These are phyloP conservation scores for Dendryphion nanum DNA, from an alignment of 2,329 filamentous ascomycete species.

Conservation along the genomic window DNA sequence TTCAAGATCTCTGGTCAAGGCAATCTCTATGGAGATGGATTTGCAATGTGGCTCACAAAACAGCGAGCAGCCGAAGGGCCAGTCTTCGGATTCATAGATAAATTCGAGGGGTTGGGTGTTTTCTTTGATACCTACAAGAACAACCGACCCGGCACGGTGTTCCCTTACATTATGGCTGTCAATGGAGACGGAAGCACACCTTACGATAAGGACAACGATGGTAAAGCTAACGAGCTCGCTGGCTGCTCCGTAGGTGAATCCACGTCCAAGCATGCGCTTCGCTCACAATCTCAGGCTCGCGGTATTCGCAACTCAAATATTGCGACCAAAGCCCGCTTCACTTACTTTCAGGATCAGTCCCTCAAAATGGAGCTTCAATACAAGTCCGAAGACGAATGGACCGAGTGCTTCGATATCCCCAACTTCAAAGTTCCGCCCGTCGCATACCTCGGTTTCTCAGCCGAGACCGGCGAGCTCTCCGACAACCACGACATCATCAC, in stretches of 20 bases:
- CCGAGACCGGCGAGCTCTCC: slow-evolving; percentile 92
- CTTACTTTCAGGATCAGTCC: slow-evolving; percentile 95
- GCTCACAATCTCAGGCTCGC: slow-evolving; percentile 57
- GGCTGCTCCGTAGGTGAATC: slow-evolving; percentile 73
- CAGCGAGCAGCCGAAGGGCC: slow-evolving; percentile 76
- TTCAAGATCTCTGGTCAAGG: slow-evolving; percentile 90
- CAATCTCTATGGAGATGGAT: slow-evolving; percentile 90
- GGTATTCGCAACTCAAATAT: slow-evolving; percentile 75
- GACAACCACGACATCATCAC: slow-evolving; percentile 98
- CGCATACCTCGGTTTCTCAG: slow-evolving; percentile 65
- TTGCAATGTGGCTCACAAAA: slow-evolving; percentile 98
- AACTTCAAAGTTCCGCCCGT: slow-evolving; percentile 72
- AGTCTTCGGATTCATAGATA: slow-evolving; percentile 85
- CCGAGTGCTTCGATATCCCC: slow-evolving; percentile 75
- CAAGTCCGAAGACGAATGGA: slow-evolving; percentile 86
- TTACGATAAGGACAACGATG: slow-evolving; percentile 93
- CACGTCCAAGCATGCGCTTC: not conserved
- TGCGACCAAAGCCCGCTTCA: slow-evolving; percentile 80
- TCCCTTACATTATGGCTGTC: slow-evolving; percentile 99
- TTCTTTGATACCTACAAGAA: slow-evolving; percentile 99
- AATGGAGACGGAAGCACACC: slow-evolving; percentile 82
- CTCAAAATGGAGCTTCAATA: slow-evolving; percentile 91
- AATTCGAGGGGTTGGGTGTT: slow-evolving; percentile 89
- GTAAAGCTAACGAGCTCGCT: slow-evolving; percentile 87
- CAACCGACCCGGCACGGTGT: slow-evolving; percentile 90